These are phyloP conservation scores for Earliella scabrosa DNA, from an alignment of 1,284 basidiomycete species.

Conservation along the genomic window DNA sequence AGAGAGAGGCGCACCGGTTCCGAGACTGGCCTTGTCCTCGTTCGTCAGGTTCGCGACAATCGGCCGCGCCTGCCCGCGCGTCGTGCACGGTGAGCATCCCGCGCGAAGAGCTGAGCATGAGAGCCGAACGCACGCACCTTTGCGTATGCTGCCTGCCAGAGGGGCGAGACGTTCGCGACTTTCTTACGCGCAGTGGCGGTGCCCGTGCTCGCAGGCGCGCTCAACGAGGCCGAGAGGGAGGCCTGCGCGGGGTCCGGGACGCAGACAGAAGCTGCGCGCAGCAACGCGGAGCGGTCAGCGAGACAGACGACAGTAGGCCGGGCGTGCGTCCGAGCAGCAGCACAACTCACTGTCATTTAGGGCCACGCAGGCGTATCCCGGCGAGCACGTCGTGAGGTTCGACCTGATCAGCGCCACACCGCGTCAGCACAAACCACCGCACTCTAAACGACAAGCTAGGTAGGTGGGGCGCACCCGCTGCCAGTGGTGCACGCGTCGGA, in stretches of 20 bases:
- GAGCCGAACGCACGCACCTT: conserved; percentile 41
- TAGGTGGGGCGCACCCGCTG: conserved; percentile 14
- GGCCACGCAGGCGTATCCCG: conserved; percentile 17
- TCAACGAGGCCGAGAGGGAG: neutral
- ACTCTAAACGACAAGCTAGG: neutral
- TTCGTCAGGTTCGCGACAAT: conserved; percentile 55
- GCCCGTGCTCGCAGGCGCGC: neutral
- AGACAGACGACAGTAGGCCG: neutral
- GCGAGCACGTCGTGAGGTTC: conserved; percentile 22
- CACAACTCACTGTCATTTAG: conserved; percentile 16
- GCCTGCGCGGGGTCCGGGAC: conserved; percentile 1
- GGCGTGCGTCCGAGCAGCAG: neutral
- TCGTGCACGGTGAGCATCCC: neutral
- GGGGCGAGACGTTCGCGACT: conserved; percentile 48
- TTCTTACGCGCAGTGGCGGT: conserved; percentile 13
- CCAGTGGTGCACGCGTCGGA: conserved; percentile 17
- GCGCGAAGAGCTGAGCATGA: neutral
- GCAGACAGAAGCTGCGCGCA: conserved; percentile 13
- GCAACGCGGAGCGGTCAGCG: neutral
- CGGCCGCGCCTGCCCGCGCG: conserved; percentile 42
- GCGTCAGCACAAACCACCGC: neutral
- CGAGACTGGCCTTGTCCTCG: conserved; percentile 58
- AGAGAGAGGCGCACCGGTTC: conserved; percentile 48
- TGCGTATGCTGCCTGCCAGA: conserved; percentile 55
- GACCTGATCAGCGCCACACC: conserved; percentile 9